Evolutionary conservation across 208 protist genomes (phyloP), one percentile per base, ranked within the genome.

Genomic region (Trypanosoma melophagium): DNA sequence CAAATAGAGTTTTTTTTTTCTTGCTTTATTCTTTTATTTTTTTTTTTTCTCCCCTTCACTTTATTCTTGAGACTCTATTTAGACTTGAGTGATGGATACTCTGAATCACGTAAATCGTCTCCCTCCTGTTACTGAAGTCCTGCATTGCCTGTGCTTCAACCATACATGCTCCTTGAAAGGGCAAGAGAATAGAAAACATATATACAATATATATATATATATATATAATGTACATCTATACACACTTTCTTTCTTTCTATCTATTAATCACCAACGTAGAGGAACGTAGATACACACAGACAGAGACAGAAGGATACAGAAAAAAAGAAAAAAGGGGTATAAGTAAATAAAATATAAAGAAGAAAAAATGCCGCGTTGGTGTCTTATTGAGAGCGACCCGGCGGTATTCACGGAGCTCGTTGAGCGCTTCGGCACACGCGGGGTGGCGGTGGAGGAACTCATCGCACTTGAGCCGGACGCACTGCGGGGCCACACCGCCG

Each of bases 361-460:
- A 40, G 5, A 58, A 41, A 19, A 2, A 10, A 75, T 75, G 69
- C 62, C 69, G 14, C 56, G 65, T 28, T 99, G 98, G 98, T 98
- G 94, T 63, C 93, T 96, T 54, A 98, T 99, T 69, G 97, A 99
- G 76, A 96, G 82, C 58, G 97, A 99, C 68, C 96, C 98, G 16
- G 96, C 90, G 31, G 89, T 99, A 14, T 99, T 99, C 71, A 99
- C 96, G 10, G 97, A 99, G 76, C 82, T 99, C 14, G 94, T 99
- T 35, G 64, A 93, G 35, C 71, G 75, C 28, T 83, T 99, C 40
- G 98, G 98, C n/a, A 96, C 98, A 0, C 94, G 92, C 52, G 96
- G 86, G 25, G 78, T 98, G 0, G 87, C 98, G 50, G 97, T 99
- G 7, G 95, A 99, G 74, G 97, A 99, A 74, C 55, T 99, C 7